Base-by-base conservation (phyloP, 2,329 filamentous ascomycete species). In the Colletotrichum tropicicola region DNA sequence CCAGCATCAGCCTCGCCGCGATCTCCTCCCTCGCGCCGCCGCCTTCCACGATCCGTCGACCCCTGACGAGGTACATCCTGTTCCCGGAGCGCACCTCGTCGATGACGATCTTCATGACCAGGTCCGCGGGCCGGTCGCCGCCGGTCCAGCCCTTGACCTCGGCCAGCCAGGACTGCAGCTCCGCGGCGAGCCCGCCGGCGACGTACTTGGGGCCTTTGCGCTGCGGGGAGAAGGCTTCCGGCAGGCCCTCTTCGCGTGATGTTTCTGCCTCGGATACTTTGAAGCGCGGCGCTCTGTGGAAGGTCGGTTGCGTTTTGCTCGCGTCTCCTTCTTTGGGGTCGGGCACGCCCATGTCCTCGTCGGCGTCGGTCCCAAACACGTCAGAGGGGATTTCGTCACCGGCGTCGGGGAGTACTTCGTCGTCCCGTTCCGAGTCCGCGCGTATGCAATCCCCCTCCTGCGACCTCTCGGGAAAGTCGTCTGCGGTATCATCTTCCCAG, bases 141-240 rank as follows among this genome's bases (percentile, higher is more conserved):
- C 70, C 70, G 15, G 75, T 73, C 74, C 73, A 75, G 10, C 75
- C 75, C 64, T 76, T 79, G 23, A 80, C 73, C 21, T 81, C 78
- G 0, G 80, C 79, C 9, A 82, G 70, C 77, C 78, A 79, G 13
- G 75, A 74, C 63, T 82, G 80, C 6, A 82, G 70, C 45, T 74
- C 73, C 2, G 78, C 75, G 1, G 80, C 79, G 21, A 81, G 69
- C 0, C 80, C 80, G 17, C 75, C 74, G 4, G 75, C 53, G 1
- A 80, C 21, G 28, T 80, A 82, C 56, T 70, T 75, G 12, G 66
- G 71, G 15, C 78, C 77, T 4, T 63, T 58, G 1, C 74, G 74
- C 60, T 76, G 78, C 3, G 78, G 78, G 2, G 78, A 78, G 45
- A 80, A 79, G 1, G 15, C 72, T 70, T 8, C 68, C 60, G 3